Evolutionary conservation across 2,329 filamentous ascomycete genomes (phyloP), one percentile per base, ranked within the genome.

Genomic region (Nothomitra cinnamomea): DNA sequence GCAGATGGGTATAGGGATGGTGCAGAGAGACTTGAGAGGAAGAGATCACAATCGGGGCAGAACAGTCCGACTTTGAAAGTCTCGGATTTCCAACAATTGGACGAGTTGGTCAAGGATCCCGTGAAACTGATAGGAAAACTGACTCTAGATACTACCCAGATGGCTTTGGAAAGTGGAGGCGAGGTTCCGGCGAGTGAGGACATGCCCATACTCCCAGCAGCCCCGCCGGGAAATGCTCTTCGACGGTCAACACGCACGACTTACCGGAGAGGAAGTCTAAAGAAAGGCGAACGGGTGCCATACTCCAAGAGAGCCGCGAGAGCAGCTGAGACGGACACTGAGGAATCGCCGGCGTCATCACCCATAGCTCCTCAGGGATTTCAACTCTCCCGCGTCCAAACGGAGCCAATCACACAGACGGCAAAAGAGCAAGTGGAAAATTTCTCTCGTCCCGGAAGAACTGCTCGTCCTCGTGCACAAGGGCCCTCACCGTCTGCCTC

Each of bases 161-260:
- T 71, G 61, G 63, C 71, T 54, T 61, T 65, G 58, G 63, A 69
- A 60, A 62, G 69, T 32, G 25, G 36, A 15, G 52, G 21, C n/a
- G 35, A 52, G 67, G 74, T 61, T 58, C 67, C 61, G 60, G 66
- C 63, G 62, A 60, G 68, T 21, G 85, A 87, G 41, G 90, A 96
- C 63, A 82, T 85, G 70, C 88, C 89, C 5, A 95, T 96, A 58
- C 70, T 96, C 42, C 85, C 88, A 1, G 78, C 83, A 55, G 80
- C 77, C 54, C 70, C 83, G 19, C 80, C 81, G 1, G 87, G 87
- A 2, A 80, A 83, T 66, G 86, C 87, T 32, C 70, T 98, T 50
- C 83, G 92, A 60, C 79, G 92, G 57, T 95, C 92, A 12, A 98
- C 88, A 19, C 79, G 87, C 53, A 98, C 92, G 3, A 90, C 86